Evolutionary conservation across 2,329 filamentous ascomycete genomes (phyloP), one percentile per base, ranked within the genome.

Genomic region (Ophiostoma sp.): DNA sequence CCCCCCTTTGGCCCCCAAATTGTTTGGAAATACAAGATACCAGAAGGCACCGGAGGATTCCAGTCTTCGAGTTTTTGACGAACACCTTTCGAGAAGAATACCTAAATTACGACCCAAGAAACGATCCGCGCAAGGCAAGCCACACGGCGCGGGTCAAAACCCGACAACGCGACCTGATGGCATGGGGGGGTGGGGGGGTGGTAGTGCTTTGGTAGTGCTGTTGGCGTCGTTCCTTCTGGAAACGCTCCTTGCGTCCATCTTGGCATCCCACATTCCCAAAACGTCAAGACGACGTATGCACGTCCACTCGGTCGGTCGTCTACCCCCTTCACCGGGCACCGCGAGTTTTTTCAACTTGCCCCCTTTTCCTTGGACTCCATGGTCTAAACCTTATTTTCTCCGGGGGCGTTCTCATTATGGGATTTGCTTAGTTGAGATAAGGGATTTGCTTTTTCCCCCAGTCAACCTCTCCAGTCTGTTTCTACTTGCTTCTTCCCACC

Each of bases 281-380:
- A 11, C 19, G 19, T 36, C 31, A 61, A 36, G 28, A 22, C 31
- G 28, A 61, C 57, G 19, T 36, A n/a, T 7, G 7, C 39, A 9
- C 15, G 39, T 42, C 39, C 9, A 3, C 5, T 48, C 42, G 15
- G 15, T 48, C 33, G 33, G 33, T 45, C 45, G 17, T 2, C 55
- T 22, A 19, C 12, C 33, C 11, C 12, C 28, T 33, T 50, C 42
- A n/a, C 28, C 42, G 25, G 64, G 28, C 64, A 68, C 25, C 9
- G 39, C 39, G 42, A n/a, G 28, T 50, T 68, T 31, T 31, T 68
- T 68, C 64, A 12, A 68, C 64, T 50, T 66, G 63, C 25, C 12
- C 25, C 42, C 8, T 19, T 68, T 64, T 11, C 11, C 12, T 3
- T 57, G 9, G 8, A 9, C 7, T 22, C 36, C 61, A 45, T 8